Evolutionary conservation across 2,329 filamentous ascomycete species (phyloP), one percentile per base, ranked within the genome.

Genomic region (Fusarium armeniacum): DNA sequence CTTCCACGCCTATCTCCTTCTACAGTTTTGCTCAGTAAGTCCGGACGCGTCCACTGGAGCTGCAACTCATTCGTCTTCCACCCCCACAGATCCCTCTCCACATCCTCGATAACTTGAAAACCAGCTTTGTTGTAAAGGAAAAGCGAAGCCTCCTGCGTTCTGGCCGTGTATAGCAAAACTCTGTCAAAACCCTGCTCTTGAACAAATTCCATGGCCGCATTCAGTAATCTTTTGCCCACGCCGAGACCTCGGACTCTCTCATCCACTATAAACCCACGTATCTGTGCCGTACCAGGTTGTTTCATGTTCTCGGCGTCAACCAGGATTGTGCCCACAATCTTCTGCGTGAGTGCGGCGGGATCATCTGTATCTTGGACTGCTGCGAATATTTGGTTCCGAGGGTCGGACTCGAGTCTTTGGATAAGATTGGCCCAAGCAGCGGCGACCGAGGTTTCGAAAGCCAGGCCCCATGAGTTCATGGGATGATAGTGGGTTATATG

Each of bases 401-500:
- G 47, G 6, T 70, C 58, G 24, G 47, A 10, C 2, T 51, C 32
- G n/a, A 70, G 67, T 40, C 67, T 60, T 26, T 49, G 30, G 20
- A 70, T 38, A 15, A 70, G 65, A 4, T 69, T 58, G 24, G 62
- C 67, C 62, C 69, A 70, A 10, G 51, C 51, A 16, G 63, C 51
- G 10, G 55, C 67, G 11, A 70, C 46, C 4, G 58, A 54, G 1
- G 67, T 56, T n/a, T 70, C 67, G 6, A 70, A 70, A 1, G 44
- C 43, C 0, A 57, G 47, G 1, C 67, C 67, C 67, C 67, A 70
- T 3, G 64, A 47, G 1, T 71, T 62, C 1, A 26, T 40, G 1
- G 67, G 67, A 11, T 70, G 63, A 4, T 70, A 70, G 13, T 55
- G 56, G 20, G 55, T 12, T 12, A 71, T 69, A 38, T 68, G 67